phyloP scores from a whole-genome alignment of 257 asterid species.

The Solanum bulbocastanum region DNA sequence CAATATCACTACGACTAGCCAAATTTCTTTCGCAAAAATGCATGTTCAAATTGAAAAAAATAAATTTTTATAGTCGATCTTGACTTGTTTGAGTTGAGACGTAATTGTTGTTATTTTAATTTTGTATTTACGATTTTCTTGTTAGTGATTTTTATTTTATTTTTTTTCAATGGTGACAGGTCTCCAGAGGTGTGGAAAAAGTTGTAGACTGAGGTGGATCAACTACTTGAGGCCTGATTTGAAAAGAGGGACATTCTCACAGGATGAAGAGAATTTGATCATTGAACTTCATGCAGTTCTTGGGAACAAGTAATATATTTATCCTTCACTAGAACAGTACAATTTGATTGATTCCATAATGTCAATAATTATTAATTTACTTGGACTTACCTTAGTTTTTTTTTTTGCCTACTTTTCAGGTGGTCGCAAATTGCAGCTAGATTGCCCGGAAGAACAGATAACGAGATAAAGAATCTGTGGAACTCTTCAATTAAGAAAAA shows the following conservation, averaged over 20 bases:
- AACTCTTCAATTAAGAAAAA: constrained; percentile 88
- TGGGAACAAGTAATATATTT: constrained; percentile 55
- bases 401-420: constrained; percentile 16
- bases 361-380: not conserved
- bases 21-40: not conserved
- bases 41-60: not conserved
- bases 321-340: not conserved
- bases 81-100: not conserved
- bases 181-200: constrained; percentile 92
- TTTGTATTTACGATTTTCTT: not conserved
- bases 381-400: not conserved
- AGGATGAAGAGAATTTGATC: constrained; percentile 73
- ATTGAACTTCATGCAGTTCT: constrained; percentile 85
- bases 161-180: constrained; percentile 4
- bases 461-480: constrained; percentile 89
- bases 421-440: constrained; percentile 95
- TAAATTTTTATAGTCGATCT: not conserved
- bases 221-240: constrained; percentile 89
- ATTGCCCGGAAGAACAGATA: constrained; percentile 86
- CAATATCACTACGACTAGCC: not conserved
- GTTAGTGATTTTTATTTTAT: not conserved
- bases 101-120: not conserved
- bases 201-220: constrained; percentile 88
- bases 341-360: not conserved
- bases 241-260: constrained; percentile 83